Percentiles rank a stretch among this genome's conserved stretches.
These are phyloP conservation scores for Fusarium sp. DNA, from an alignment of 2,329 filamentous ascomycete genomes.

Conservation along the genomic window DNA sequence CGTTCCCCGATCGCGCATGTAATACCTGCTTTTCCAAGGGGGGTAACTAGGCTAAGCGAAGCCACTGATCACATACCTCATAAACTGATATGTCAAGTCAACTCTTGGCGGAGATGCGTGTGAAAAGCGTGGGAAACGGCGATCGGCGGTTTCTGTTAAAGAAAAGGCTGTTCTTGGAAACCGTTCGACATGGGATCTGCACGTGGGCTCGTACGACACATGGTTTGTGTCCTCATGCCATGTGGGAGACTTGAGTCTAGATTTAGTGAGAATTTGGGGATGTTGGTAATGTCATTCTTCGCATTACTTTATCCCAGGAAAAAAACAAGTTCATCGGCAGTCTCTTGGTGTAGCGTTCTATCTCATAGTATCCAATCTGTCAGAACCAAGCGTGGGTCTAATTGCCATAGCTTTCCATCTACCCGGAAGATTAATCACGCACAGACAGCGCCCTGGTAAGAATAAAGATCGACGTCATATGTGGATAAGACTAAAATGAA, in stretches of 20 bases:
- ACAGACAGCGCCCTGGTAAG: not conserved
- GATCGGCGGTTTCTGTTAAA: constrained; percentile 2
- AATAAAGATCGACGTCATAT: not conserved
- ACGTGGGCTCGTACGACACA: constrained; percentile 9
- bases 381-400: not conserved
- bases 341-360: too few relatives aligned
- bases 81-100: not conserved
- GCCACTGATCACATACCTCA: constrained; percentile 24
- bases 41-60: not conserved
- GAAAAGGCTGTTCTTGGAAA: not conserved
- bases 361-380: too few relatives aligned
- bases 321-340: fast-evolving
- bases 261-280: not conserved
- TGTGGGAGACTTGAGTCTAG: constrained; percentile 10
- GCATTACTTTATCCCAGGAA: too few relatives aligned
- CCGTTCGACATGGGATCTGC: not conserved
- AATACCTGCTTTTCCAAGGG: not conserved
- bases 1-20: not conserved
- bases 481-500: not conserved
- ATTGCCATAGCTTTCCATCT: too few relatives aligned
- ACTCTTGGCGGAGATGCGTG: not conserved
- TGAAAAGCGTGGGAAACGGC: constrained; percentile 1
- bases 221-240: not conserved
- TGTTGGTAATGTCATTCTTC: too few relatives aligned
- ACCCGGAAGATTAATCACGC: not conserved